These are phyloP conservation scores for Inga oerstediana DNA, from an alignment of 306 rosid genomes.

Conservation along the genomic window DNA sequence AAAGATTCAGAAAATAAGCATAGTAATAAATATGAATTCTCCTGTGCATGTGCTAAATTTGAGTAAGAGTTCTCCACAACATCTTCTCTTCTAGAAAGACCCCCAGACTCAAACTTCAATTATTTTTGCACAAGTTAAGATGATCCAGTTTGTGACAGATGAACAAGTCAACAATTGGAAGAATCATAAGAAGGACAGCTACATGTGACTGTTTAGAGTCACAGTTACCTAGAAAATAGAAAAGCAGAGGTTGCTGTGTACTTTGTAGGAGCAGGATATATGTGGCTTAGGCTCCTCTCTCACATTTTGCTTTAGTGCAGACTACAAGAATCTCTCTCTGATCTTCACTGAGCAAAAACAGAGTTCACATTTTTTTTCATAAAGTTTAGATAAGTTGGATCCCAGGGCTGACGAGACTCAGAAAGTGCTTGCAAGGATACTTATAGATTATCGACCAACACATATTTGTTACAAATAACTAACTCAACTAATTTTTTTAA, in stretches of 20 bases:
- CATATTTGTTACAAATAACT: too few relatives aligned
- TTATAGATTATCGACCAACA: too few relatives aligned
- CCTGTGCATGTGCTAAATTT: conserved; percentile 36
- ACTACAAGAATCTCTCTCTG: background rate
- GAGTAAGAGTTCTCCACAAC: conserved; percentile 38
- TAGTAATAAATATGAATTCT: conserved; percentile 41
- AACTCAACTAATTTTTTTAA: too few relatives aligned
- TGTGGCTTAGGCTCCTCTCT: background rate
- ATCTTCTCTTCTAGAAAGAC: conserved; percentile 6
- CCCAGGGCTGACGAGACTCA: rapidly evolving
- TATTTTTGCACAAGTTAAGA: background rate
- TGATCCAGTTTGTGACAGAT: conserved; percentile 46
- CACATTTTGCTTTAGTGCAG: conserved; percentile 32
- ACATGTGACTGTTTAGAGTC: conserved; percentile 11
- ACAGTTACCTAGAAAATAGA: conserved; percentile 47
- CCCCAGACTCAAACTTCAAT: background rate
- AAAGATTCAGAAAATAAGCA: conserved; percentile 19
- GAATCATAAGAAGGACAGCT: background rate
- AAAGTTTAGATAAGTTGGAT: too few relatives aligned
- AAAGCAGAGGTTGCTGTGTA: conserved; percentile 39
- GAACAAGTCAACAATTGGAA: background rate
- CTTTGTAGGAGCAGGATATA: background rate
- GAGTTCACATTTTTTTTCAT: background rate
- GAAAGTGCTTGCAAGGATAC: too few relatives aligned
- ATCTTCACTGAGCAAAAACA: background rate